Conservation (phyloP, 306 rosid genomes). For the Corylus americana region DNA sequence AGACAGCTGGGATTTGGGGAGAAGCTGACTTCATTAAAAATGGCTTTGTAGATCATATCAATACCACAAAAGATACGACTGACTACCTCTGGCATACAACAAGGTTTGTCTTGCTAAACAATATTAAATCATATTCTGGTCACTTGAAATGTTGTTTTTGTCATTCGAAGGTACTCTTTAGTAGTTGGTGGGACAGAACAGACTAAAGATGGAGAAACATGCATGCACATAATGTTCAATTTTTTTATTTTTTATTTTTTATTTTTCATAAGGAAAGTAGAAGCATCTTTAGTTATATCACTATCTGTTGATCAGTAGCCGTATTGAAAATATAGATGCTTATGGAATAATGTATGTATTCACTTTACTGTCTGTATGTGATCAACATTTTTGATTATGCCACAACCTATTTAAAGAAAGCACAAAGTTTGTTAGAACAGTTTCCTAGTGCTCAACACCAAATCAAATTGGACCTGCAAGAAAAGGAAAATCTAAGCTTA, state of each 20-base stretch:
- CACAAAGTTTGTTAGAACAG: too few relatives aligned
- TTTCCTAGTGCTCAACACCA: too few relatives aligned
- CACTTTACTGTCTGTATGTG: not conserved
- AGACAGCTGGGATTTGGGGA: constrained; percentile 86
- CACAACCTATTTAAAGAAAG: too few relatives aligned
- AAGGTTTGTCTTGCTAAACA: constrained; percentile 58
- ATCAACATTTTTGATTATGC: too few relatives aligned
- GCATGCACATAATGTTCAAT: not conserved
- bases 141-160: not conserved
- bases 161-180: not conserved
- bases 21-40: constrained; percentile 61
- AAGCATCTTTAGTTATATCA: not conserved
- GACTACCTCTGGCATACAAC: constrained; percentile 93
- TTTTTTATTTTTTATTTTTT: not conserved
- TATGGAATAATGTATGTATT: constrained; percentile 15
- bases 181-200: constrained; percentile 3
- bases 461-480: too few relatives aligned
- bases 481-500: too few relatives aligned
- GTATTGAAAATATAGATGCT: not conserved
- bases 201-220: constrained; percentile 3
- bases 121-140: not conserved
- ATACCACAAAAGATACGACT: constrained; percentile 89
- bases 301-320: too few relatives aligned
- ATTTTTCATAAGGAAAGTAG: not conserved
- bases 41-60: constrained; percentile 87